These are phyloP conservation scores for Phalaenopsis hybrid DNA, from an alignment of 116 monocot genomes.

Conservation along the genomic window DNA sequence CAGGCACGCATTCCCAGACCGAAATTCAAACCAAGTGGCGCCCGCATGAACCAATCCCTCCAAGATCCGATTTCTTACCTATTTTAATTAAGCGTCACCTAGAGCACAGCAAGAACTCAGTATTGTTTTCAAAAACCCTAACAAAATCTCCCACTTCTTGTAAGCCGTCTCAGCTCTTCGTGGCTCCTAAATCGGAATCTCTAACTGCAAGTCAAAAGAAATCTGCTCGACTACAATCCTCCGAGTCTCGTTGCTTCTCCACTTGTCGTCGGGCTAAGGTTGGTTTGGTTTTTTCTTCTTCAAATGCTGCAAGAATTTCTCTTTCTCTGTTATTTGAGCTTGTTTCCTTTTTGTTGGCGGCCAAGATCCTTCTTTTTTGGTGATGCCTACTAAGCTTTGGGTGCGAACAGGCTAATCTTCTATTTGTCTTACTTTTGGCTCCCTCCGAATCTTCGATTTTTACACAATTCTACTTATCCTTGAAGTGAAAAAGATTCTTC, in stretches of 20 bases:
- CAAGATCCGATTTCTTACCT: background rate
- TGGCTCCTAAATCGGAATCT: background rate
- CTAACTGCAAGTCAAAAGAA: background rate
- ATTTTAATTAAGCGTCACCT: background rate
- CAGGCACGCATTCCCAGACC: background rate
- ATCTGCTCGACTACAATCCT: background rate
- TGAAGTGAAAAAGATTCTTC: background rate
- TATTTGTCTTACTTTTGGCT: too few species aligned
- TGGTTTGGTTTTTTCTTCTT: background rate
- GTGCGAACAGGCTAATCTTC: too few species aligned
- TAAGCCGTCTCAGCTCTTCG: background rate
- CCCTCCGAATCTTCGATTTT: too few species aligned
- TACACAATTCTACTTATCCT: too few species aligned
- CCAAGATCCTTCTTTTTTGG: background rate
- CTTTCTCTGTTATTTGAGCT: background rate
- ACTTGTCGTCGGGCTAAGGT: background rate
- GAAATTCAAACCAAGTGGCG: constrained; percentile 1
- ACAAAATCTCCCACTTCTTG: background rate
- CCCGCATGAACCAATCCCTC: background rate
- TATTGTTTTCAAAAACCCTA: background rate
- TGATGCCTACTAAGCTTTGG: background rate
- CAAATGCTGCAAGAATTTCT: background rate
- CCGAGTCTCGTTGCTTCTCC: background rate
- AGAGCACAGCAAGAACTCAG: background rate
- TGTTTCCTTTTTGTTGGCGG: background rate